These are phyloP conservation scores for Sanghuangporus weigelae DNA, from an alignment of 1,284 basidiomycete species.

Conservation along the genomic window DNA sequence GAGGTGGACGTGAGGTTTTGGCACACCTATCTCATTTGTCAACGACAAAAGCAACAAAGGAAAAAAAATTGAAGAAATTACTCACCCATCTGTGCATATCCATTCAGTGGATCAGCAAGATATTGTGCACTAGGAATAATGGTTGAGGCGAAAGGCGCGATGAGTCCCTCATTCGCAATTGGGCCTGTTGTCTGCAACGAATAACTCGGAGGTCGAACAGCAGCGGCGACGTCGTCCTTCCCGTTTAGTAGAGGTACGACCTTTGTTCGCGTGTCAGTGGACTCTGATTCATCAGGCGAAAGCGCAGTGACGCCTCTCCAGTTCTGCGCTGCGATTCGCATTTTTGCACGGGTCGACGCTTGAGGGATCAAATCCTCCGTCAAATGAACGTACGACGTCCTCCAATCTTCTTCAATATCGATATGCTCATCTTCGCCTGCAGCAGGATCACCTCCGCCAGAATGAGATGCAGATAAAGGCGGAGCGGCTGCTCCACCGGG, in stretches of 20 bases:
- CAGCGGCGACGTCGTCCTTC: slow-evolving; percentile 27
- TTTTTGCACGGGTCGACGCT: slow-evolving; percentile 44
- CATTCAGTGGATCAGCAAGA: slow-evolving; percentile 61
- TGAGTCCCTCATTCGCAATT: slow-evolving; percentile 42
- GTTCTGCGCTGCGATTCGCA: slow-evolving; percentile 53
- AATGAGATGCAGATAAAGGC: background rate
- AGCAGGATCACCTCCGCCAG: slow-evolving; percentile 11
- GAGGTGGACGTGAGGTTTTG: slow-evolving; percentile 76
- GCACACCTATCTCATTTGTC: slow-evolving; percentile 39
- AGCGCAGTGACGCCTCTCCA: slow-evolving; percentile 71
- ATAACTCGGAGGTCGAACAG: slow-evolving; percentile 46
- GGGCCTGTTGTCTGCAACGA: slow-evolving; percentile 43
- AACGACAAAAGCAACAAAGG: background rate
- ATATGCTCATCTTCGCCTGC: slow-evolving; percentile 39
- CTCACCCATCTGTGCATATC: slow-evolving; percentile 56
- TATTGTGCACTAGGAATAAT: slow-evolving; percentile 60
- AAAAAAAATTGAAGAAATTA: background rate
- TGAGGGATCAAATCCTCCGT: slow-evolving; percentile 47
- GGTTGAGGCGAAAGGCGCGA: slow-evolving; percentile 52
- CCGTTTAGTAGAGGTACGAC: slow-evolving; percentile 18
- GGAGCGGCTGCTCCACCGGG: slow-evolving; percentile 29
- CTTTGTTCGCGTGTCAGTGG: slow-evolving; percentile 25
- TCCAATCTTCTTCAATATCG: slow-evolving; percentile 40
- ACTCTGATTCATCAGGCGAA: slow-evolving; percentile 27
- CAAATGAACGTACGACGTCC: slow-evolving; percentile 40